phyloP scores from a whole-genome alignment of 352 stramenopile species.

The Achlya hypogyna region DNA sequence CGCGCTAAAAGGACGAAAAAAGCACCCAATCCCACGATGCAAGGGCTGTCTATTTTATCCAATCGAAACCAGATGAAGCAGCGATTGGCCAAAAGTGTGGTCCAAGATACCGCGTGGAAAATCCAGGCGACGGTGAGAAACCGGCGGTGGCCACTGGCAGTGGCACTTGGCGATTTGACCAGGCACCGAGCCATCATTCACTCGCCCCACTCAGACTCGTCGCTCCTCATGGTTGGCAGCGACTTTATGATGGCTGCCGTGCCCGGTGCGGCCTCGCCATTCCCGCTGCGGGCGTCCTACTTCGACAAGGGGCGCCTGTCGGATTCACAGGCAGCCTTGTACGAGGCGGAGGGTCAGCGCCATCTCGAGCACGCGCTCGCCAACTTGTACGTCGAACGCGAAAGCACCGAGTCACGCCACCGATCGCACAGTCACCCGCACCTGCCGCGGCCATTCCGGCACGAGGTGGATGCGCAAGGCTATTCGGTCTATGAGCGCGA shows the following conservation, averaged over 20 bases:
- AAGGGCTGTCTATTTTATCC: too few species aligned
- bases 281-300: not conserved
- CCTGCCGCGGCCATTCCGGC: not conserved
- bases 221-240: not conserved
- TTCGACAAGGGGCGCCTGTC: not conserved
- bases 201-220: not conserved
- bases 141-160: too few species aligned
- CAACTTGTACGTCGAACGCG: not conserved
- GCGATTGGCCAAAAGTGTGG: too few species aligned
- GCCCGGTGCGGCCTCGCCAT: not conserved
- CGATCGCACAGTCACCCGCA: not conserved
- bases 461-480: conserved; percentile 1
- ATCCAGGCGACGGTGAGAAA: too few species aligned
- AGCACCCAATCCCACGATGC: too few species aligned
- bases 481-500: conserved; percentile 6
- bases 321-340: not conserved
- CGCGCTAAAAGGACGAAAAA: too few species aligned
- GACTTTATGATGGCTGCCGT: not conserved
- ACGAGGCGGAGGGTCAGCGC: not conserved
- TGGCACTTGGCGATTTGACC: not conserved
- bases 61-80: too few species aligned
- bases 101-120: too few species aligned
- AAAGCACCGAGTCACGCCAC: not conserved
- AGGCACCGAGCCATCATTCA: not conserved
- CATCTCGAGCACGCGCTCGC: not conserved